Base-by-base conservation (phyloP, 2,329 filamentous ascomycete species). In the Zymoseptoria ardabiliae region DNA sequence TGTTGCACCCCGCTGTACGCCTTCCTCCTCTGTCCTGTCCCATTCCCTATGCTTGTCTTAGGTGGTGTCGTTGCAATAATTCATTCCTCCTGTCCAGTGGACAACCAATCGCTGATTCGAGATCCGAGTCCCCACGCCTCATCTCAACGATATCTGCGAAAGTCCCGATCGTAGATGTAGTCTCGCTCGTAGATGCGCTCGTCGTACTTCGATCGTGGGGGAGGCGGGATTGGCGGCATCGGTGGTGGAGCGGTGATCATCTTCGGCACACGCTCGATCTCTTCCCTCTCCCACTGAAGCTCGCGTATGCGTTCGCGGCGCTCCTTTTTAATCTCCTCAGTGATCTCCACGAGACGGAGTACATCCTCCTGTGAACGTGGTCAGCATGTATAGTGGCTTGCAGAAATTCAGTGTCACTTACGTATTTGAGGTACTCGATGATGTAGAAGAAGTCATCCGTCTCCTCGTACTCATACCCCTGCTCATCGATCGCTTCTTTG, bases 371-470 rank as follows among this genome's bases (percentile, higher is more conserved):
- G 68, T 25, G 19, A 52, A 19, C 4, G 23, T 30, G 23, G 35
- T 62, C 50, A 59, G 57, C 54, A 62, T 28, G 13, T n/a, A 3
- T 45, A 7, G 13, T 45, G 35, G 13, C 53, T 48, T 20, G 6
- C 7, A 53, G 50, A 53, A 55, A 19, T 35, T 35, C 20, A 28
- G 22, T 53, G 22, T 7, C 51, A 85, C 91, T 82, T 80, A 96
- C 92, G 71, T 94, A 91, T 76, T 82, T 80, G 56, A 99, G 81
- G 73, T 96, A 97, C 63, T 93, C 85, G 79, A 96, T 93, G 52
- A 97, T 85, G 74, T 97, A 97, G 75, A 89, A 97, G 75, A 91
- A 95, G 63, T 82, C 84, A 57, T 91, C 88, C 0, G 90, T 94
- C 79, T 97, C 92, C 72, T 97, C 91, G 70, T 87, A 97, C 61